These are phyloP conservation scores for Byssochlamys sp. DNA, from an alignment of 2,329 filamentous ascomycete genomes.

Conservation along the genomic window DNA sequence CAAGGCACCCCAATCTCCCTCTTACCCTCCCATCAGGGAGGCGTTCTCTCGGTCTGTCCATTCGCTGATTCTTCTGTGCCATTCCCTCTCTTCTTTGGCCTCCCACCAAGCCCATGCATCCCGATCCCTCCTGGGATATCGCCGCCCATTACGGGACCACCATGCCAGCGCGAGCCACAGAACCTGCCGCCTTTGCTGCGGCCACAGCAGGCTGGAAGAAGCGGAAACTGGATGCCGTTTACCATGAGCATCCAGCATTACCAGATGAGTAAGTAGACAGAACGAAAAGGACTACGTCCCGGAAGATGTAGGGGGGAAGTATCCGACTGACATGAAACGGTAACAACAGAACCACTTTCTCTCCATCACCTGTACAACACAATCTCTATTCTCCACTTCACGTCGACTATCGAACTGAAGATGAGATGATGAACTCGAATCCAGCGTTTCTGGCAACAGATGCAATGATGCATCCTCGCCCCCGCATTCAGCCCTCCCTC, in stretches of 20 bases:
- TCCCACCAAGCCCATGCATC: not conserved
- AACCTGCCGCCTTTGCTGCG: not conserved
- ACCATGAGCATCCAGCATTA: conserved; percentile 8
- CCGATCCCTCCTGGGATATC: not conserved
- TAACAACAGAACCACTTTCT: conserved; percentile 4
- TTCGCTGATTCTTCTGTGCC: not conserved
- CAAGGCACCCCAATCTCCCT: not conserved
- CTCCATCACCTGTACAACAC: conserved; percentile 9
- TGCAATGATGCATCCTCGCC: not conserved
- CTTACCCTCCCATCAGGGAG: not conserved
- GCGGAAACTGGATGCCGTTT: conserved; percentile 15
- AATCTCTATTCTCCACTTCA: conserved; percentile 8
- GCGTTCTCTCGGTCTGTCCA: not conserved
- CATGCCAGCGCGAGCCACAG: not conserved
- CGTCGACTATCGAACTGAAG: conserved; percentile 8
- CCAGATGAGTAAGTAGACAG: conserved; percentile 7
- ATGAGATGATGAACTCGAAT: not conserved
- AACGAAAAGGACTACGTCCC: not conserved
- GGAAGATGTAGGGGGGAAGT: not conserved
- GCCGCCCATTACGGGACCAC: not conserved
- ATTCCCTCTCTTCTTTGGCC: not conserved
- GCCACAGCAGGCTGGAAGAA: conserved; percentile 13
- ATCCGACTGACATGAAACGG: not conserved
- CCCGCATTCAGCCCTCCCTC: not conserved
- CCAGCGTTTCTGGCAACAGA: not conserved